Conservation (phyloP, 306 rosid species). For the Mucuna pruriens region DNA sequence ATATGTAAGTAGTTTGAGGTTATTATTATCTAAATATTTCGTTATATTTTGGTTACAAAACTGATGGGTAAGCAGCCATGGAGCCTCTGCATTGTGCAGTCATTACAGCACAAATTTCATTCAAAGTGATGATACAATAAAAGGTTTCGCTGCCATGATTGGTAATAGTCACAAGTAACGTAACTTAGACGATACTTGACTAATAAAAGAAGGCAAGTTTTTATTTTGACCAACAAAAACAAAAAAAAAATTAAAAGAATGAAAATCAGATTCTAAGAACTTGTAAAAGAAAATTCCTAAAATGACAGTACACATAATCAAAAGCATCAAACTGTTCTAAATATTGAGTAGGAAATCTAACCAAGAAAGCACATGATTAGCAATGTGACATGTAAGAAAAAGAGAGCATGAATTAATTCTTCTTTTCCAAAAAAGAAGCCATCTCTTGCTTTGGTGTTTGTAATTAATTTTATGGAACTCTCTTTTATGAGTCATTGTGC, state of each 20-base stretch:
- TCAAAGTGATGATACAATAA: slow-evolving; percentile 11
- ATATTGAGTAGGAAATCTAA: not conserved
- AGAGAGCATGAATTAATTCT: not conserved
- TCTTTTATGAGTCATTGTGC: slow-evolving; percentile 33
- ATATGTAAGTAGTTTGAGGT: no score
- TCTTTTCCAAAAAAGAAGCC: not conserved
- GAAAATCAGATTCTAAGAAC: slow-evolving; percentile 41
- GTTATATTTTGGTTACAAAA: not conserved
- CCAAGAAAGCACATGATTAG: slow-evolving; percentile 18
- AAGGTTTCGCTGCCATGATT: slow-evolving; percentile 35
- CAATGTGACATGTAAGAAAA: not conserved
- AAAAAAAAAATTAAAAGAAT: not conserved
- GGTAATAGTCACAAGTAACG: slow-evolving; percentile 26
- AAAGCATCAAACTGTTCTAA: slow-evolving; percentile 27
- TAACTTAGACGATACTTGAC: slow-evolving; percentile 39
- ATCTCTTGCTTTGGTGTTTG: slow-evolving; percentile 36
- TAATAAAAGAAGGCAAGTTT: not conserved
- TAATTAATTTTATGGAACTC: slow-evolving; percentile 25
- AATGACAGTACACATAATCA: not conserved
- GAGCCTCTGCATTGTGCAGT: not conserved
- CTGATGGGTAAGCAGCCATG: not conserved
- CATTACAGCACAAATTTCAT: not conserved
- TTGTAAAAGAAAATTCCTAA: slow-evolving; percentile 37
- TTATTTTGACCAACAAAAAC: slow-evolving; percentile 45
- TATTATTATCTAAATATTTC: not conserved